Conservation (phyloP, 331 rosid species). For the Cydonia oblonga region DNA sequence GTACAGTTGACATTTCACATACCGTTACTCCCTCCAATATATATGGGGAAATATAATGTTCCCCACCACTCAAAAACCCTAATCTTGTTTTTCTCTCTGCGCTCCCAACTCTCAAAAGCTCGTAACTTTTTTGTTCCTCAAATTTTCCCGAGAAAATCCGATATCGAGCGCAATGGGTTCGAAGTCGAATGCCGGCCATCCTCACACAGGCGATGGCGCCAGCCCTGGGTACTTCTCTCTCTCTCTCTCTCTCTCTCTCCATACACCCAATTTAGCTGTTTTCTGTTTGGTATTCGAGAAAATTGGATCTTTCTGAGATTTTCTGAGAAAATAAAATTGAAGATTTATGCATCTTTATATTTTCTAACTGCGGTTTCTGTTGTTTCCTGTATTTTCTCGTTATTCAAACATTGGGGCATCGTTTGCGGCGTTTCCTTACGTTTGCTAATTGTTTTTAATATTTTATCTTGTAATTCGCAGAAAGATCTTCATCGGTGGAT, state of each 20-base stretch:
- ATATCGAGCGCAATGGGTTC: conserved; percentile 25
- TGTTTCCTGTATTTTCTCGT: not conserved
- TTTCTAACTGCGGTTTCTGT: not conserved
- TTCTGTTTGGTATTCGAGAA: not conserved
- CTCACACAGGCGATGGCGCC: conserved; percentile 47
- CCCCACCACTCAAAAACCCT: conserved; percentile 13
- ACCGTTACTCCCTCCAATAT: not conserved
- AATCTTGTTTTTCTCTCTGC: not conserved
- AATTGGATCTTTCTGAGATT: not conserved
- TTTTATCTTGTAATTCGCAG: conserved; percentile 14
- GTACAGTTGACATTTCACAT: not conserved
- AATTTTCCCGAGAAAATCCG: not conserved
- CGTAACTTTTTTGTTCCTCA: not conserved
- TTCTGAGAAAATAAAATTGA: not conserved
- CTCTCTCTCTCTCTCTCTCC: not conserved
- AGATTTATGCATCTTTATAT: not conserved
- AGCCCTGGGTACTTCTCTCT: conserved; percentile 38
- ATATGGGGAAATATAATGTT: not conserved
- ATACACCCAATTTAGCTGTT: not conserved
- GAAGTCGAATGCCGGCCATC: conserved; percentile 33
- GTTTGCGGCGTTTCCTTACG: not conserved
- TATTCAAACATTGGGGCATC: not conserved
- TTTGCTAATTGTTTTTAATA: not conserved
- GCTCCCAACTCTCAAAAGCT: not conserved
- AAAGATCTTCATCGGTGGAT: conserved; percentile 53